Evolutionary conservation across 345 rosid genomes (phyloP).

Genomic region (Mercurialis annua): DNA sequence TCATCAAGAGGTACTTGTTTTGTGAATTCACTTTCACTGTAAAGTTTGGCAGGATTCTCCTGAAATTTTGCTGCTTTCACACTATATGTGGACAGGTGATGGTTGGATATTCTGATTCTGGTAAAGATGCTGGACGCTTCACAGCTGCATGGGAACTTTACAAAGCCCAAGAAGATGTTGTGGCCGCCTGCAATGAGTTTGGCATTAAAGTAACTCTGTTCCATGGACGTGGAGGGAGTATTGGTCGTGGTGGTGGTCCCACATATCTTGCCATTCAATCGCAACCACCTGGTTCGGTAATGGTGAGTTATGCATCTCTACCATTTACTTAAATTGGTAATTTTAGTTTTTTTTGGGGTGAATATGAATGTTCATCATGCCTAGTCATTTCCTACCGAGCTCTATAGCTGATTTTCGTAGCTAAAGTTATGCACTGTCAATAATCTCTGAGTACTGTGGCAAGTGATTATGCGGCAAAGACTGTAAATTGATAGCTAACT

Average conservation of each 20-base stretch:
- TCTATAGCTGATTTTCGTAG: neutral
- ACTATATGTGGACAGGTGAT: conserved; percentile 56
- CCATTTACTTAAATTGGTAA: neutral
- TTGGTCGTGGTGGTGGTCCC: conserved; percentile 98
- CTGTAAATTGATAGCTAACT: neutral
- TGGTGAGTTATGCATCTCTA: conserved; percentile 49
- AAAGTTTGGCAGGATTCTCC: conserved; percentile 1
- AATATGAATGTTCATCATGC: neutral
- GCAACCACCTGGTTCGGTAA: conserved; percentile 97
- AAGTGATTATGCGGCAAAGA: neutral
- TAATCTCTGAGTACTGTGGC: neutral
- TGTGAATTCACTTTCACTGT: conserved; percentile 1
- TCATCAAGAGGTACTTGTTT: conserved; percentile 75
- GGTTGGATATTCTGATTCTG: conserved; percentile 99
- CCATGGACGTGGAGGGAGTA: conserved; percentile 99
- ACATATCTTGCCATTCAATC: conserved; percentile 96
- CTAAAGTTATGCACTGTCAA: neutral
- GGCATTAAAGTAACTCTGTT: conserved; percentile 87
- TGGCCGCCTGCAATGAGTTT: conserved; percentile 81
- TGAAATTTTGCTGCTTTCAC: conserved; percentile 8
- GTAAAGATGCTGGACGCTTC: conserved; percentile 98
- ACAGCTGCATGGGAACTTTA: conserved; percentile 99
- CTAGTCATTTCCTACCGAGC: neutral
- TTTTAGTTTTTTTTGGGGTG: neutral
- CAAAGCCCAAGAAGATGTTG: conserved; percentile 99